phyloP scores from a whole-genome alignment of 306 rosid genomes.

The Styphnolobium japonicum region DNA sequence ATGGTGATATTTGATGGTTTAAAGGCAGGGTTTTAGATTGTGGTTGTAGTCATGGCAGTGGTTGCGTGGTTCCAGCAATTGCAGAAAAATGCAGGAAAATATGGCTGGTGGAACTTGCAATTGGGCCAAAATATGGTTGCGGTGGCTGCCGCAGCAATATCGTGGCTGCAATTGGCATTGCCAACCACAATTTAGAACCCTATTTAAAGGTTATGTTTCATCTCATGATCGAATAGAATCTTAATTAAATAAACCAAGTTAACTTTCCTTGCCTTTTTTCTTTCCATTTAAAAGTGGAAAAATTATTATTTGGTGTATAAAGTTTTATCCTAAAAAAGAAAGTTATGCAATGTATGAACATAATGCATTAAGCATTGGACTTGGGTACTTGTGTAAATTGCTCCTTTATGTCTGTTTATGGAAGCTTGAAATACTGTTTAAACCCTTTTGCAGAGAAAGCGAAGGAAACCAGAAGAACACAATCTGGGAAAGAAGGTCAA shows the following conservation, averaged over 20 bases:
- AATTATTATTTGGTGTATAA: background rate
- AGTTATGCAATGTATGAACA: constrained; percentile 1
- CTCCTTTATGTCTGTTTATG: constrained; percentile 6
- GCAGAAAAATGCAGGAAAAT: constrained; percentile 9
- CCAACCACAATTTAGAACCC: background rate
- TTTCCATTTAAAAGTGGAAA: background rate
- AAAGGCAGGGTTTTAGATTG: constrained; percentile 34
- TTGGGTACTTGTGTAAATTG: background rate
- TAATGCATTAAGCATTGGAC: background rate
- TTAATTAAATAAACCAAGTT: constrained; percentile 1
- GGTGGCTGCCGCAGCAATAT: background rate
- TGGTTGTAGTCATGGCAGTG: constrained; percentile 20
- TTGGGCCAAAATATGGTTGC: constrained; percentile 26
- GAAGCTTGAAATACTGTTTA: constrained; percentile 23
- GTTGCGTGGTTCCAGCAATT: background rate
- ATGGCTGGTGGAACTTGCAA: constrained; percentile 10
- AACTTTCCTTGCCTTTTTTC: constrained; percentile 9
- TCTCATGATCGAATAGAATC: constrained; percentile 8
- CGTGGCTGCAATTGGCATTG: constrained; percentile 24
- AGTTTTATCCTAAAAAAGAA: constrained; percentile 1
- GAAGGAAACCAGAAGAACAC: constrained; percentile 88
- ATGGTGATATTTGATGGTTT: background rate
- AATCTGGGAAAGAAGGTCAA: constrained; percentile 67
- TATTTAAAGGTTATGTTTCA: constrained; percentile 21
- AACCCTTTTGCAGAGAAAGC: constrained; percentile 75